Base-by-base conservation (phyloP, 2,329 filamentous ascomycete species). In the Apiospora kogelbergensis region DNA sequence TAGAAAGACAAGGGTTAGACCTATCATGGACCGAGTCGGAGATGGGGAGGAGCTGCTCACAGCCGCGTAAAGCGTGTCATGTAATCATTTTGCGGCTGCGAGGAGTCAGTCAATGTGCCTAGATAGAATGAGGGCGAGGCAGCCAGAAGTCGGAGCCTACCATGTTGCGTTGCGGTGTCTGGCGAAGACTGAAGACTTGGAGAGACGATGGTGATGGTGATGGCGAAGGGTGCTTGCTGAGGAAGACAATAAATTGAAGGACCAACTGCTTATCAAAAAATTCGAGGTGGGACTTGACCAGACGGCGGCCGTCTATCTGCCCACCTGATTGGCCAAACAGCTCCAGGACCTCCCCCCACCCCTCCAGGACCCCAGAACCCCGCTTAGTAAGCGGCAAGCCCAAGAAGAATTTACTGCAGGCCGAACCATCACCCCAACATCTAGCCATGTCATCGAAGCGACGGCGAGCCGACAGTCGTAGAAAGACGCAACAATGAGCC, bases 71-170 rank as follows among this genome's bases (percentile, higher is more conserved):
- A 94, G 82, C 92, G 88, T 82, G 96, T 93, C 83, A 93, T 93
- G 80, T 92, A 92, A 83, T 93, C 92, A 82, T 94, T 94, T 85
- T 95, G 91, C 87, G 92, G 92, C 91, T 92, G 22, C 68, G 69
- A 71, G 67, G 70, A 68, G 57, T 63, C 57, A 63, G 57, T 63
- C 46, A 53, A 10, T n/a, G 42, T n/a, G 68, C 68, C 67, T 68
- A 15, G 53, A 37, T 48, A 57, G 66, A 68, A 37, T 40, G 71
- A 72, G n/a, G n/a, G n/a, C n/a, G n/a, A n/a, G n/a, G 73, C 69
- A 60, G 78, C 76, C 75, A 26, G 46, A 37, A 30, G 26, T 26
- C 41, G 10, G 15, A 4, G 13, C 46, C 2, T 17, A 53, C 46
- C 53, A 60, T 60, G 11, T 37, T 60, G 53, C 30, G 53, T 37